phyloP scores from a whole-genome alignment of 1,284 basidiomycete genomes.

The Marasmius fiardii region DNA sequence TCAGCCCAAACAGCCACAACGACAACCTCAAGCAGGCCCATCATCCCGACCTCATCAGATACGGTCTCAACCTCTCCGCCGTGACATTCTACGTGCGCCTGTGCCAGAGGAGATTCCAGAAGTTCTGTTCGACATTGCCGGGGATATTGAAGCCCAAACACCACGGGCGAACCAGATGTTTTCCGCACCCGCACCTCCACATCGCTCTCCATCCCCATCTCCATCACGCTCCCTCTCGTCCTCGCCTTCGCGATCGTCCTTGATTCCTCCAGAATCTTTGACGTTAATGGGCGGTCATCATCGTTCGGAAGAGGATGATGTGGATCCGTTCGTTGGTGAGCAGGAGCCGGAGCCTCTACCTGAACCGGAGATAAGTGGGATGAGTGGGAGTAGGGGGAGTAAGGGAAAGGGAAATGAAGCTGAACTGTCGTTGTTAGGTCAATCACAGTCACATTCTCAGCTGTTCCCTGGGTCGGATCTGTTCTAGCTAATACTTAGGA shows the following conservation, averaged over 20 bases:
- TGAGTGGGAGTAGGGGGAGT: constrained; percentile 11
- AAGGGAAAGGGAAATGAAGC: constrained; percentile 20
- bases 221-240: constrained; percentile 2
- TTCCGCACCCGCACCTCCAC: not conserved
- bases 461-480: constrained; percentile 55
- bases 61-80: not conserved
- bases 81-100: not conserved
- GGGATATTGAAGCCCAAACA: not conserved
- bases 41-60: not conserved
- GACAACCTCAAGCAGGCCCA: not conserved
- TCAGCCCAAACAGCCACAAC: not conserved
- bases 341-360: constrained; percentile 11
- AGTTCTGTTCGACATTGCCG: not conserved
- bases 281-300: not conserved
- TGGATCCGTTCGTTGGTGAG: constrained; percentile 34
- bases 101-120: not conserved
- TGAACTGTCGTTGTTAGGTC: no score
- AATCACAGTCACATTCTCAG: constrained; percentile 33
- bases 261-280: not conserved
- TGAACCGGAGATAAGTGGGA: constrained; percentile 9
- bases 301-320: constrained; percentile 31
- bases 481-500: constrained; percentile 35
- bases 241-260: constrained; percentile 7
- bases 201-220: not conserved
- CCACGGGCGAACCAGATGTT: not conserved